phyloP scores from a whole-genome alignment of 306 rosid species.

The Ceratonia siliqua region DNA sequence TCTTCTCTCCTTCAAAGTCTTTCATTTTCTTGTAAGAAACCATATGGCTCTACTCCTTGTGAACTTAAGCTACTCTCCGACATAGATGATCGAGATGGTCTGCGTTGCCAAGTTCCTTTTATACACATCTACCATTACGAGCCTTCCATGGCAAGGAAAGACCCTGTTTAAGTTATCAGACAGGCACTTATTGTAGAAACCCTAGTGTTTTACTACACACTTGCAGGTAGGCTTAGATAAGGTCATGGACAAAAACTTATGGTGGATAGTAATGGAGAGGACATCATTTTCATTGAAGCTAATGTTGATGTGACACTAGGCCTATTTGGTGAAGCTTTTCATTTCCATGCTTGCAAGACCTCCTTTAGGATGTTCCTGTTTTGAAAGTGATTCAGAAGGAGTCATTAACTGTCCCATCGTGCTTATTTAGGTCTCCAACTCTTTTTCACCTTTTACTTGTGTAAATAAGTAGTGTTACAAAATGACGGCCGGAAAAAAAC shows the following conservation, averaged over 20 bases:
- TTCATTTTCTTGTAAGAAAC: too few relatives aligned
- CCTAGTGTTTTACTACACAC: conserved; percentile 31
- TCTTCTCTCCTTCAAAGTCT: too few relatives aligned
- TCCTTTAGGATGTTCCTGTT: conserved; percentile 48
- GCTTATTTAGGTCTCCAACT: conserved; percentile 45
- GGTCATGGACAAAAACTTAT: conserved; percentile 6
- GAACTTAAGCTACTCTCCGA: conserved; percentile 27
- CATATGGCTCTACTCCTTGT: conserved; percentile 31
- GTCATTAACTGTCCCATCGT: conserved; percentile 37
- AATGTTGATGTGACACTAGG: conserved; percentile 41
- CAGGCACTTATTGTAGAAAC: neutral
- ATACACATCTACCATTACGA: neutral
- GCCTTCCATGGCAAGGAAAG: conserved; percentile 11
- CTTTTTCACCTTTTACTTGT: too few relatives aligned
- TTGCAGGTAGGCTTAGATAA: conserved; percentile 36
- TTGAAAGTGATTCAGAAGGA: conserved; percentile 32
- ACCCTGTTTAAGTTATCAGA: conserved; percentile 30
- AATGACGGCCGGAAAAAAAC: too few relatives aligned
- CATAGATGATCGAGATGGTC: conserved; percentile 30
- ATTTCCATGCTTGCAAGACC: conserved; percentile 37
- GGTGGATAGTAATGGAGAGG: conserved; percentile 53
- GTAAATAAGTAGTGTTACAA: too few relatives aligned
- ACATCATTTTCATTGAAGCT: conserved; percentile 50
- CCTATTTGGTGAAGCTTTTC: conserved; percentile 39
- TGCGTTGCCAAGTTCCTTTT: neutral